Conservation (phyloP, 345 rosid genomes). For the Salix caprea region DNA sequence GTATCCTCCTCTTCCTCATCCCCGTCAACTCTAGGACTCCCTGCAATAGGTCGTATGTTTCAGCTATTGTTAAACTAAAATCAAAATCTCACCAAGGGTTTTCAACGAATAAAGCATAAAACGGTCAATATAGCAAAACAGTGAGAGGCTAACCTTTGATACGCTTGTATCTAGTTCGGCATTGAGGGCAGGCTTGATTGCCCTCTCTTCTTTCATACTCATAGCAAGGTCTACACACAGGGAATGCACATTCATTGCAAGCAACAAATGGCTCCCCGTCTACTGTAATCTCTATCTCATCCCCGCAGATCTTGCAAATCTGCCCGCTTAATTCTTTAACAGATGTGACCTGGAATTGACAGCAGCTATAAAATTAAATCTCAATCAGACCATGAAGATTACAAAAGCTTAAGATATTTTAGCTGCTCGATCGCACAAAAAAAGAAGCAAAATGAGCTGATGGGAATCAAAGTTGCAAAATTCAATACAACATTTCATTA, state of each 20-base stretch:
- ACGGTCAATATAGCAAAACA: background rate
- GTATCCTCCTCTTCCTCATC: constrained; percentile 71
- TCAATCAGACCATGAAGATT: background rate
- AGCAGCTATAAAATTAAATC: constrained; percentile 13
- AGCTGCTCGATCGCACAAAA: constrained; percentile 1
- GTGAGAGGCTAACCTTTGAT: constrained; percentile 50
- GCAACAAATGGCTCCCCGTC: constrained; percentile 91
- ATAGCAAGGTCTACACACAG: constrained; percentile 84
- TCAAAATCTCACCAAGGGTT: background rate
- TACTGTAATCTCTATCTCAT: constrained; percentile 62
- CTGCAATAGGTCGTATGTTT: constrained; percentile 31
- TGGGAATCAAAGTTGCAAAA: constrained; percentile 11
- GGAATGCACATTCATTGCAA: constrained; percentile 97
- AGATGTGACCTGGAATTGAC: constrained; percentile 50
- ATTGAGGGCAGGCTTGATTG: constrained; percentile 88
- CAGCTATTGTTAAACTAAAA: background rate
- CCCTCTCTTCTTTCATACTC: constrained; percentile 94
- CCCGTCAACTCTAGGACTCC: constrained; percentile 60
- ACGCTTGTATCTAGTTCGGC: constrained; percentile 86
- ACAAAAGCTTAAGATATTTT: constrained; percentile 1
- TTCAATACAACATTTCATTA: constrained; percentile 16
- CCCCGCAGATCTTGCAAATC: constrained; percentile 89
- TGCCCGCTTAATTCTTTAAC: constrained; percentile 68
- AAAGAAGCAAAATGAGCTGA: background rate
- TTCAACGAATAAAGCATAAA: background rate